These are phyloP conservation scores for Neopestalotiopsis clavispora DNA, from an alignment of 2,329 filamentous ascomycete species.

Conservation along the genomic window DNA sequence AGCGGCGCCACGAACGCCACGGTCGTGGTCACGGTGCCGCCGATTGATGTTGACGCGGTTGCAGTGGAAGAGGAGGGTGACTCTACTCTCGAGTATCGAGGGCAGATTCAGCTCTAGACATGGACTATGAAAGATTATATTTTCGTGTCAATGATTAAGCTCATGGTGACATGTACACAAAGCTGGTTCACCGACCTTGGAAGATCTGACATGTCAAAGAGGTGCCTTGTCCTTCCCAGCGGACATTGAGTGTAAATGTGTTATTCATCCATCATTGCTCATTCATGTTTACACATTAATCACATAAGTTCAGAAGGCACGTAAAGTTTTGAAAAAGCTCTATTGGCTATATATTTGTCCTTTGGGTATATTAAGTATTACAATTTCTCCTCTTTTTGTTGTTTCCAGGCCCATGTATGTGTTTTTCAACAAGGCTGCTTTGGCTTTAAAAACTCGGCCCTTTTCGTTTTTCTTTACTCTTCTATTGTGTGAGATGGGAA, in stretches of 20 bases:
- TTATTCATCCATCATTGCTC: no score
- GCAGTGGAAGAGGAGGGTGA: no score
- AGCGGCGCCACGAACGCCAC: constrained; percentile 52
- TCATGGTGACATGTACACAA: no score
- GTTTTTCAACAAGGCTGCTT: not conserved
- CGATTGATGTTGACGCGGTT: constrained; percentile 23
- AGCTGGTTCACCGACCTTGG: no score
- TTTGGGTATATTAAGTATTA: constrained; percentile 17
- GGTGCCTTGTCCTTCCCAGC: no score
- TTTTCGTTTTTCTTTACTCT: not conserved
- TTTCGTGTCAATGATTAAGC: no score
- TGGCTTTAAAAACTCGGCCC: not conserved
- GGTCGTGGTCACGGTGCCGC: constrained; percentile 47
- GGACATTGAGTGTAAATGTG: no score
- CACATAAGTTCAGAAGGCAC: not conserved
- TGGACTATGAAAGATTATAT: no score
- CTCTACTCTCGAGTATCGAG: not conserved
- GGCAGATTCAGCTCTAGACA: constrained; percentile 2
- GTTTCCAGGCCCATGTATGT: constrained; percentile 4
- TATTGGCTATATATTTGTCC: constrained; percentile 9
- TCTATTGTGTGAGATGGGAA: not conserved
- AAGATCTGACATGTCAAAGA: no score
- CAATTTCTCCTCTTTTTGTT: not conserved
- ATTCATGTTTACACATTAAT: not conserved
- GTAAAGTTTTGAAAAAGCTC: not conserved